phyloP scores from a whole-genome alignment of 345 rosid species.

The Gossypium bickii region DNA sequence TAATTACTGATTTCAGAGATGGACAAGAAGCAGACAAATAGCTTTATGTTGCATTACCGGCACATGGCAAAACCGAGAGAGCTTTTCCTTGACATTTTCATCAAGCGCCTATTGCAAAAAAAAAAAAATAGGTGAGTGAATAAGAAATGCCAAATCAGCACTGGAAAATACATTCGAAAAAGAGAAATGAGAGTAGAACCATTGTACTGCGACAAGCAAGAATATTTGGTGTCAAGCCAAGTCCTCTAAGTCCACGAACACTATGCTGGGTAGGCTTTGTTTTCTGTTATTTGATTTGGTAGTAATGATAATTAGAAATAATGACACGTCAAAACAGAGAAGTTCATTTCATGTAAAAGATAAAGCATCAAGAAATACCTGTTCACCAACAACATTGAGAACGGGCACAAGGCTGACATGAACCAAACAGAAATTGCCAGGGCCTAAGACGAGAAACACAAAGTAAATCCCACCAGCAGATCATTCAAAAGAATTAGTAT shows the following conservation, averaged over 20 bases:
- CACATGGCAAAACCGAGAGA: constrained; percentile 92
- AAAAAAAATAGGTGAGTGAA: constrained; percentile 14
- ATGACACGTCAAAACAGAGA: neutral
- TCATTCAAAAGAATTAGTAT: neutral
- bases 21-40: constrained; percentile 6
- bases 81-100: constrained; percentile 72
- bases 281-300: constrained; percentile 44
- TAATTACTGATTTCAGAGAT: neutral
- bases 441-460: constrained; percentile 44
- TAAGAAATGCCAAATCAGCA: constrained; percentile 12
- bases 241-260: constrained; percentile 83
- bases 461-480: neutral
- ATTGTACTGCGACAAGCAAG: constrained; percentile 92
- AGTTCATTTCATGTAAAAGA: neutral
- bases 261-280: constrained; percentile 99
- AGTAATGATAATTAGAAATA: neutral
- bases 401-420: constrained; percentile 99
- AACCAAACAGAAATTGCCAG: constrained; percentile 89
- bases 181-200: constrained; percentile 36
- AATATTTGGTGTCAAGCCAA: constrained; percentile 83
- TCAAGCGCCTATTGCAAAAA: constrained; percentile 59
- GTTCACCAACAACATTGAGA: constrained; percentile 94
- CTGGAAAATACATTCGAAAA: neutral
- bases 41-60: constrained; percentile 42
- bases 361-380: constrained; percentile 35